Conservation (phyloP, 495 filamentous ascomycete genomes). For the Neurospora sp. region DNA sequence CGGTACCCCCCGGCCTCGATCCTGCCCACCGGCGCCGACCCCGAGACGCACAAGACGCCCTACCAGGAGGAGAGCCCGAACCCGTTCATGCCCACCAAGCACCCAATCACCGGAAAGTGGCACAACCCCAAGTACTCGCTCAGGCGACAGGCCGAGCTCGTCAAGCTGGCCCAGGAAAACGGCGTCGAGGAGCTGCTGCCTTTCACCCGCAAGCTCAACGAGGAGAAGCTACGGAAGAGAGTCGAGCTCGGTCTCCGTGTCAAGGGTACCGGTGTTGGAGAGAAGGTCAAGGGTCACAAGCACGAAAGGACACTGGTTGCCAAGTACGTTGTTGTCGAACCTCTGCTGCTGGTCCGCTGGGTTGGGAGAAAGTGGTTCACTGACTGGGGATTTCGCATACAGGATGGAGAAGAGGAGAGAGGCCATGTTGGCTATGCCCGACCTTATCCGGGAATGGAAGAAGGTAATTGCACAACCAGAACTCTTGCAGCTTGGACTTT, state of each 20-base stretch:
- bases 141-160: conserved; percentile 81
- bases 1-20: conserved; percentile 65
- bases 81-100: conserved; percentile 65
- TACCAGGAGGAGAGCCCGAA: conserved; percentile 46
- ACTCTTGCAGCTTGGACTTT: not conserved
- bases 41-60: conserved; percentile 31
- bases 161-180: conserved; percentile 71
- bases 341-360: not conserved
- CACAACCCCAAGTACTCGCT: conserved; percentile 70
- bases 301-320: conserved; percentile 81
- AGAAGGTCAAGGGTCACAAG: conserved; percentile 86
- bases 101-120: conserved; percentile 67
- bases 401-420: conserved; percentile 79
- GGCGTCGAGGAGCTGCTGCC: conserved; percentile 81
- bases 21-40: conserved; percentile 31
- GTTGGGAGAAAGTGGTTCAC: no score
- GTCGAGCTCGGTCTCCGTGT: conserved; percentile 66
- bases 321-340: conserved; percentile 44
- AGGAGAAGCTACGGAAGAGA: conserved; percentile 51
- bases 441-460: conserved; percentile 85
- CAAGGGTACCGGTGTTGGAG: conserved; percentile 85
- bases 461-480: conserved; percentile 43
- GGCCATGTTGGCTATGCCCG: conserved; percentile 91
- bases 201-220: conserved; percentile 62
- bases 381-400: conserved; percentile 14